These are phyloP conservation scores for Aschersonia sp. DNA, from an alignment of 2,329 filamentous ascomycete species.

Conservation along the genomic window DNA sequence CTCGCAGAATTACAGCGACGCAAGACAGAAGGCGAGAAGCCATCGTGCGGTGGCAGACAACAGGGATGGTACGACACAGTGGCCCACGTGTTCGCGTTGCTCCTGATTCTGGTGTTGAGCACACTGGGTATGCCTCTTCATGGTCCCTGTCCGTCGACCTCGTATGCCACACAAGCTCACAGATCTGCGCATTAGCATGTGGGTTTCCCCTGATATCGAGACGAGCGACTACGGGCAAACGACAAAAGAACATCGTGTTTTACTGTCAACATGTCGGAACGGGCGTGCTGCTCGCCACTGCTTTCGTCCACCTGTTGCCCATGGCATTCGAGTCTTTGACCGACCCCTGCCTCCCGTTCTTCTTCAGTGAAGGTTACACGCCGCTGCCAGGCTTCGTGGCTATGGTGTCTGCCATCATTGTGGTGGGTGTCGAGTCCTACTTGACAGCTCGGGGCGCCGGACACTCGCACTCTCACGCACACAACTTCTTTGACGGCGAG, in stretches of 20 bases:
- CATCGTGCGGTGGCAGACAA: conserved; percentile 36
- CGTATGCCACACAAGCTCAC: background rate
- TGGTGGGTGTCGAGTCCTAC: conserved; percentile 79
- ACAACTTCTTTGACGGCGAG: conserved; percentile 33
- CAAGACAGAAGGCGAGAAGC: conserved; percentile 25
- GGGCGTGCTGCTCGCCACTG: conserved; percentile 72
- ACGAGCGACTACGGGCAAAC: conserved; percentile 39
- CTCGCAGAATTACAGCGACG: conserved; percentile 37
- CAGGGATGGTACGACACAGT: conserved; percentile 48
- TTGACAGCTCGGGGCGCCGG: conserved; percentile 57
- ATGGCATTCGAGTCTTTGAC: conserved; percentile 53
- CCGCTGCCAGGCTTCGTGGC: conserved; percentile 71
- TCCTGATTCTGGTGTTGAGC: conserved; percentile 49
- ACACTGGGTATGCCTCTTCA: conserved; percentile 31
- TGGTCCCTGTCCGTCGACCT: background rate
- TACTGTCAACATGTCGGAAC: conserved; percentile 65
- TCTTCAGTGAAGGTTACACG: conserved; percentile 67
- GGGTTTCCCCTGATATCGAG: conserved; percentile 52
- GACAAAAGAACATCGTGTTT: conserved; percentile 47
- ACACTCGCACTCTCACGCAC: conserved; percentile 42
- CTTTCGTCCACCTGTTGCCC: conserved; percentile 64
- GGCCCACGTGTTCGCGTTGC: conserved; percentile 51
- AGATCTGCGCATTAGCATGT: conserved; percentile 30
- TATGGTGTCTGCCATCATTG: conserved; percentile 67
- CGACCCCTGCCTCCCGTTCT: conserved; percentile 57